Evolutionary conservation across 2,329 filamentous ascomycete species (phyloP), one percentile per base, ranked within the genome.

Genomic region (Sclerotinia spermophila): DNA sequence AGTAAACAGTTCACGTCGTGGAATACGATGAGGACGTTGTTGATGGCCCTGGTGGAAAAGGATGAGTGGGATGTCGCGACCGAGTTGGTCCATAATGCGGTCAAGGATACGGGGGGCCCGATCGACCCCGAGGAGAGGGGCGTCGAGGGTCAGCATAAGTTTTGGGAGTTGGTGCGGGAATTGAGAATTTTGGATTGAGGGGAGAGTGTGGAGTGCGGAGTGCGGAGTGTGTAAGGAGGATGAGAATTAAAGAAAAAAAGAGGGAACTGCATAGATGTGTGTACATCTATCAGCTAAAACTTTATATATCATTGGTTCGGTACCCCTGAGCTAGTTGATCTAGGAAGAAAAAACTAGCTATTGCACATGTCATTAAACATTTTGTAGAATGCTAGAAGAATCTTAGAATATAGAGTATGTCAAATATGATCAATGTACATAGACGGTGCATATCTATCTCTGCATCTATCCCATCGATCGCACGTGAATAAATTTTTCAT

Each of bases 61-160:
- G 71, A 77, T 38, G 74, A 81, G 70, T 75, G 76, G 75, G 75
- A 75, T 30, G 44, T 76, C 35, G 80, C 79, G 10, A 78, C 70
- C 68, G 73, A 73, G 5, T 65, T 81, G 42, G 76, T 80, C 2
- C 72, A 69, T 35, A 76, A 79, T 71, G 74, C 77, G 11, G 72
- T 74, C 27, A 60, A 64, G 17, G 73, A 76, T 68, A 75, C 69
- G 33, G 77, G 76, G 3, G 76, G 74, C 0, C 75, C 76, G 5
- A 60, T 74, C 2, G 40, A 67, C 13, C 45, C 44, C 17, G 65
- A 76, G 53, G 74, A 72, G 11, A 72, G 70, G n/a, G 77, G 77
- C 11, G 71, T 69, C n/a, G 71, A 76, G 24, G 73, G 74, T 0
- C 76, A 79, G 51, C 74, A 77, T 72, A 67, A 67, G 24, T 80